Base-by-base conservation (phyloP, 495 filamentous ascomycete species). In the Aspergillus indologenus region DNA sequence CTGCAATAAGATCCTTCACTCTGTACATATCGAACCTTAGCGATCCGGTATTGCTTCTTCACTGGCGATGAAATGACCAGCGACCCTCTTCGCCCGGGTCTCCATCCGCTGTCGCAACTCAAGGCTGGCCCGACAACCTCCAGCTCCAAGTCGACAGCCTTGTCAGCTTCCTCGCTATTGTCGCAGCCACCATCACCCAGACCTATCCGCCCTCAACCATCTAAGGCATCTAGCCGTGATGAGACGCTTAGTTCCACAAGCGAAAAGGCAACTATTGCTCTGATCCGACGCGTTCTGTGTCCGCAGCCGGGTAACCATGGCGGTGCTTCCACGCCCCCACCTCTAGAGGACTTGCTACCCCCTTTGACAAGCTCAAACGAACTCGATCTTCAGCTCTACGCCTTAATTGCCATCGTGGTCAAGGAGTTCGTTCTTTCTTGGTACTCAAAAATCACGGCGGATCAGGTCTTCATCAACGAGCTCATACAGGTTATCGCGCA, bases 361-460 rank as follows among this genome's bases (percentile, higher is more conserved):
- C 91, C 92, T 20, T 82, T 98, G 62, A 96, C 94, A 19, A 92
- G 90, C 73, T 91, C 89, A 57, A 94, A 96, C 68, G 90, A 92
- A 58, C 84, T 96, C 58, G 94, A 98, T 67, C 74, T 91, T 58
- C 89, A 98, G 69, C 81, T 98, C 26, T 98, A 97, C 68, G 94
- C 90, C 14, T 79, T 98, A 23, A 81, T 98, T 54, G 88, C 94
- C 34, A 86, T 96, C 56, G 84, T 98, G 60, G 81, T 96, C 52
- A 84, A 87, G 65, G 93, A 96, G 61, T 91, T 90, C 70, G 88
- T 98, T 20, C 85, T 91, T 57, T 88, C 85, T 55, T 98, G 94
- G 94, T 98, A 98, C 74, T 80, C 79, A 48, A 90, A 88, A 66
- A 91, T 98, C 68, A 98, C 93, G 1, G 83, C 91, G 4, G 95